Evolutionary conservation across 2,329 filamentous ascomycete species (phyloP).

Genomic region (Phialemonium atrogriseum): DNA sequence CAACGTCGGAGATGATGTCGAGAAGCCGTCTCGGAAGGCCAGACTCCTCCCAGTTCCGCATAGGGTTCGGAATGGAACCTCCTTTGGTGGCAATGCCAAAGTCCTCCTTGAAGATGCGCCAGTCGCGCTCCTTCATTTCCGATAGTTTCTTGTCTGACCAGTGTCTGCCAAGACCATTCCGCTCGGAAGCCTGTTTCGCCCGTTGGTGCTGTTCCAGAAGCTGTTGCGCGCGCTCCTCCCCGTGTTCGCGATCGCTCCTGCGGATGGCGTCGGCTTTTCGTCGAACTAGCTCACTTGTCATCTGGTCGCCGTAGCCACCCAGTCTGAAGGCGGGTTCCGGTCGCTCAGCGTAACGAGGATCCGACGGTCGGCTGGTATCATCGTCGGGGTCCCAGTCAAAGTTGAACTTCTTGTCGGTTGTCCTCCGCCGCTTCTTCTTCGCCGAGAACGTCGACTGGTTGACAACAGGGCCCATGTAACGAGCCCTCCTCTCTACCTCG

Average conservation of each 20-base stretch:
- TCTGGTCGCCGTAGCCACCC: constrained; percentile 44
- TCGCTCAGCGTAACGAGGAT: constrained; percentile 67
- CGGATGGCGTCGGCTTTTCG: constrained; percentile 62
- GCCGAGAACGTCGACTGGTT: constrained; percentile 81
- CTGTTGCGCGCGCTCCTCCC: constrained; percentile 65
- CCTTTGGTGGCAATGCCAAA: constrained; percentile 96
- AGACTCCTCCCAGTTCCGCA: constrained; percentile 90
- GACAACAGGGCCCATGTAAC: constrained; percentile 87
- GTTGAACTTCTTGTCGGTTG: constrained; percentile 95
- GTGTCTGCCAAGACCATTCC: constrained; percentile 78
- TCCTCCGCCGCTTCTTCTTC: constrained; percentile 89
- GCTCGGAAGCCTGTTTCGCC: constrained; percentile 62
- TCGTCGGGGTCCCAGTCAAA: constrained; percentile 97
- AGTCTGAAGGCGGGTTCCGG: constrained; percentile 55
- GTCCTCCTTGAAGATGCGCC: constrained; percentile 99
- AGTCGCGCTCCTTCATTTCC: constrained; percentile 95
- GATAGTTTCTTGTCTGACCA: constrained; percentile 91
- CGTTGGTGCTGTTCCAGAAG: constrained; percentile 79
- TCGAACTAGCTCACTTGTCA: constrained; percentile 44
- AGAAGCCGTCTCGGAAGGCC: constrained; percentile 68
- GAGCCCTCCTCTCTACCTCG: constrained; percentile 65
- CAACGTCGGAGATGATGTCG: constrained; percentile 73
- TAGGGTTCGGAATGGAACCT: constrained; percentile 84
- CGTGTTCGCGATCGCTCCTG: constrained; percentile 67
- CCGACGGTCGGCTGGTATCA: constrained; percentile 78